Evolutionary conservation across 805 yeast genomes (phyloP).

Genomic region (Yamadazyma phyllophila): DNA sequence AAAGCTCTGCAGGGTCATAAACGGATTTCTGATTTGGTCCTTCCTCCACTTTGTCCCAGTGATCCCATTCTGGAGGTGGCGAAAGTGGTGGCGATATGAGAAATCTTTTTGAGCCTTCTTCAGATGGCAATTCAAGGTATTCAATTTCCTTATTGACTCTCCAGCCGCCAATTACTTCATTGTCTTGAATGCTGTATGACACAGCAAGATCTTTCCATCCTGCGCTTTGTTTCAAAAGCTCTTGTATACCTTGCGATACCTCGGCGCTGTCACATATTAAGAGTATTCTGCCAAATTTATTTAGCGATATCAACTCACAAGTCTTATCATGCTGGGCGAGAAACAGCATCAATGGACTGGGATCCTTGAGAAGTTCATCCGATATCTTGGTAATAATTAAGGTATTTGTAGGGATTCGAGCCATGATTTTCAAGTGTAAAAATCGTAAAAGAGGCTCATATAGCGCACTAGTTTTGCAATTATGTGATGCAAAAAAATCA

Average conservation of each 20-base stretch:
- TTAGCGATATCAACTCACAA: conserved; percentile 34
- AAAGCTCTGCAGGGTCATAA: conserved; percentile 37
- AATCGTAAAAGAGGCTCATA: background rate
- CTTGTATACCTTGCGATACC: conserved; percentile 22
- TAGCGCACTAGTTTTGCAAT: background rate
- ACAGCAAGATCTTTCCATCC: conserved; percentile 19
- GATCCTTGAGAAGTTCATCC: conserved; percentile 21
- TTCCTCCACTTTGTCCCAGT: conserved; percentile 40
- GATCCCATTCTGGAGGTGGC: conserved; percentile 45
- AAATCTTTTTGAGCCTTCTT: conserved; percentile 34
- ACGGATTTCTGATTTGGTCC: conserved; percentile 38
- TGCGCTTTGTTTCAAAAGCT: conserved; percentile 14
- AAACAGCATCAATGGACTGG: conserved; percentile 24
- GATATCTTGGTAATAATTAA: conserved; percentile 32
- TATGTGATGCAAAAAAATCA: conserved; percentile 2
- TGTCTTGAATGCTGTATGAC: conserved; percentile 36
- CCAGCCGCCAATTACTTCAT: conserved; percentile 17
- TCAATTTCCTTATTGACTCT: conserved; percentile 17
- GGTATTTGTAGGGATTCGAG: conserved; percentile 31
- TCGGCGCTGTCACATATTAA: conserved; percentile 27
- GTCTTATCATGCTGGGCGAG: conserved; percentile 22
- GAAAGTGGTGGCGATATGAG: conserved; percentile 46
- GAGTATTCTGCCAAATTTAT: conserved; percentile 33
- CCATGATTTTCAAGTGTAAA: conserved; percentile 1
- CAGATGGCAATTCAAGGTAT: conserved; percentile 41